Evolutionary conservation across 2,329 filamentous ascomycete species (phyloP).

Genomic region (Plenodomus tracheiphilus): DNA sequence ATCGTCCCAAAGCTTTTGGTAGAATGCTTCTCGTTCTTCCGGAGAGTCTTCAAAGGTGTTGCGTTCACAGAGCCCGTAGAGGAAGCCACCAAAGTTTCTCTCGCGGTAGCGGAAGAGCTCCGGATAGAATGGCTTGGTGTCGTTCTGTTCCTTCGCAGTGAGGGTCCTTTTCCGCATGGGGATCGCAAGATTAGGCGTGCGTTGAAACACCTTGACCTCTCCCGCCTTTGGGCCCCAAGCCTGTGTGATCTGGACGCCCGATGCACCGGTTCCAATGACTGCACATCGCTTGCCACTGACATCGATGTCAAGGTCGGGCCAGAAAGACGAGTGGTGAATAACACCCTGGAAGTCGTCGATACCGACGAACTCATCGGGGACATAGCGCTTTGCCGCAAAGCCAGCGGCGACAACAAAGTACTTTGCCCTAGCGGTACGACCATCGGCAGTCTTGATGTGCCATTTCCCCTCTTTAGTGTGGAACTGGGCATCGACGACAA

Average conservation of each 20-base stretch:
- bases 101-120: constrained; percentile 7
- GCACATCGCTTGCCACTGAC: constrained; percentile 61
- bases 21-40: constrained; percentile 18
- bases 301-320: constrained; percentile 59
- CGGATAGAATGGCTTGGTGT: constrained; percentile 33
- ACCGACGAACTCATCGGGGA: constrained; percentile 45
- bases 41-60: constrained; percentile 23
- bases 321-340: constrained; percentile 61
- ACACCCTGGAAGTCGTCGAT: constrained; percentile 23
- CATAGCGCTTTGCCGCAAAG: constrained; percentile 50
- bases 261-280: constrained; percentile 62
- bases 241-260: constrained; percentile 65
- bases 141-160: constrained; percentile 49
- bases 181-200: constrained; percentile 54
- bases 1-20: constrained; percentile 22
- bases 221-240: constrained; percentile 57
- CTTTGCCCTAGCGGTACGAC: constrained; percentile 42
- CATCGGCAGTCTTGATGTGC: constrained; percentile 50
- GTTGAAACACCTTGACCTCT: constrained; percentile 62
- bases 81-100: constrained; percentile 23
- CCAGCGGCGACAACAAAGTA: constrained; percentile 55
- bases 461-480: constrained; percentile 45
- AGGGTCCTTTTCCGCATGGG: constrained; percentile 28
- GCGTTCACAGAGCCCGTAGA: constrained; percentile 18
- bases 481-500: constrained; percentile 49